phyloP scores from a whole-genome alignment of 352 stramenopile species.

The Phytopythium litorale region DNA sequence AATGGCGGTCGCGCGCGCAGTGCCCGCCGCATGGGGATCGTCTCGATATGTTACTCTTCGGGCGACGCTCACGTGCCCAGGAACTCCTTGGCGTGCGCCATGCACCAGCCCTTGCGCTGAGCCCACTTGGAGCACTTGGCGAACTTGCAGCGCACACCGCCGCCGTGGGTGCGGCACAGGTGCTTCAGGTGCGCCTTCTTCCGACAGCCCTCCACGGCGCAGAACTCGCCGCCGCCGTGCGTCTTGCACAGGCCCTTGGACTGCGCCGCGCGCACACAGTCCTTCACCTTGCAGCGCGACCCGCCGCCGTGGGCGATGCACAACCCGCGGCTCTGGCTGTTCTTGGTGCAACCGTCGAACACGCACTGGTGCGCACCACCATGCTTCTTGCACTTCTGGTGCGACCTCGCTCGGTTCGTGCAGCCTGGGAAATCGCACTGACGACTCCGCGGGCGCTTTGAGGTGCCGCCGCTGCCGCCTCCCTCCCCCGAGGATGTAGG shows the following conservation, averaged over 20 bases:
- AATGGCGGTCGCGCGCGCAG: neutral
- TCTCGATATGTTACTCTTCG: neutral
- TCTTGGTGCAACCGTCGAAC: slow-evolving; percentile 83
- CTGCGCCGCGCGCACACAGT: slow-evolving; percentile 77
- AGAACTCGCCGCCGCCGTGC: slow-evolving; percentile 79
- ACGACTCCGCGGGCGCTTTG: slow-evolving; percentile 38
- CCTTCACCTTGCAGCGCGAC: slow-evolving; percentile 74
- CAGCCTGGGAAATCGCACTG: slow-evolving; percentile 77
- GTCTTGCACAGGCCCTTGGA: slow-evolving; percentile 86
- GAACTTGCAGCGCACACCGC: slow-evolving; percentile 80
- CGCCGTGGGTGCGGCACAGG: slow-evolving; percentile 80
- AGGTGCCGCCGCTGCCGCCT: slow-evolving; percentile 2
- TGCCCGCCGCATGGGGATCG: neutral
- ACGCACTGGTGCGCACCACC: slow-evolving; percentile 83
- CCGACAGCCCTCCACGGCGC: slow-evolving; percentile 71
- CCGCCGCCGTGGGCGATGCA: slow-evolving; percentile 84
- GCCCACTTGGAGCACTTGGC: slow-evolving; percentile 82
- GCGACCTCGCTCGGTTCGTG: slow-evolving; percentile 70
- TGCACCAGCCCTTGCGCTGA: slow-evolving; percentile 87
- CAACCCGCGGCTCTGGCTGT: slow-evolving; percentile 81
- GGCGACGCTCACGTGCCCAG: slow-evolving; percentile 28
- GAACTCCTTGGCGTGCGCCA: slow-evolving; percentile 84
- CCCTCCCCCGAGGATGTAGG: slow-evolving; percentile 9
- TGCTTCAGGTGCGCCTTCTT: slow-evolving; percentile 89
- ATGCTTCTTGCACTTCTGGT: slow-evolving; percentile 90